These are phyloP conservation scores for Sclerotinia borealis DNA, from an alignment of 2,329 filamentous ascomycete species.

Conservation along the genomic window DNA sequence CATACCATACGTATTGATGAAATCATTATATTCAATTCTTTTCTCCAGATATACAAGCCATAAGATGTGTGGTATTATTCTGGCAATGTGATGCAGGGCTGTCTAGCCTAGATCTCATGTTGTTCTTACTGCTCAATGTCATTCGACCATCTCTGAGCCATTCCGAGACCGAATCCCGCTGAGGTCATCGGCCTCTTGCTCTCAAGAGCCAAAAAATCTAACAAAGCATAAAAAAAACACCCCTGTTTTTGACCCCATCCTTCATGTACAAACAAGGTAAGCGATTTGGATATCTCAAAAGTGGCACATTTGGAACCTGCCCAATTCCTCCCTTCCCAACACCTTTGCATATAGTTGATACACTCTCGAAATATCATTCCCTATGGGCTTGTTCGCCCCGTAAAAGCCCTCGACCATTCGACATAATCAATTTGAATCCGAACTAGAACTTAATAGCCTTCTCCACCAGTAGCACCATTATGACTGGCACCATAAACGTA, in stretches of 20 bases:
- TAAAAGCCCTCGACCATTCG: background rate
- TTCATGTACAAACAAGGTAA: slow-evolving; percentile 30
- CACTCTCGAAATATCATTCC: slow-evolving; percentile 24
- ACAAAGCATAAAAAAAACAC: slow-evolving; percentile 23
- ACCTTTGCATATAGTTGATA: slow-evolving; percentile 29
- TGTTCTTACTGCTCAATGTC: slow-evolving; percentile 18
- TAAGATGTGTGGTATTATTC: slow-evolving; percentile 15
- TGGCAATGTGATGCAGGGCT: slow-evolving; percentile 18
- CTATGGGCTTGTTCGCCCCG: slow-evolving; percentile 1
- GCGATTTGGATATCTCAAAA: slow-evolving; percentile 14
- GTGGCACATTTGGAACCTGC: slow-evolving; percentile 14
- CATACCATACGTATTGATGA: background rate
- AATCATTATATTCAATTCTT: background rate
- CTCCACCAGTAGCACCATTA: slow-evolving; percentile 43
- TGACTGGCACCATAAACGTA: slow-evolving; percentile 45
- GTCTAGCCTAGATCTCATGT: slow-evolving; percentile 29
- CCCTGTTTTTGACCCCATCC: slow-evolving; percentile 27
- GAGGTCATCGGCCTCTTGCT: slow-evolving; percentile 23
- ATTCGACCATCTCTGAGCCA: slow-evolving; percentile 6
- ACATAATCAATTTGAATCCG: slow-evolving; percentile 7
- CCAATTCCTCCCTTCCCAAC: slow-evolving; percentile 19
- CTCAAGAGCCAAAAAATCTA: slow-evolving; percentile 30
- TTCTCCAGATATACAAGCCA: slow-evolving; percentile 3
- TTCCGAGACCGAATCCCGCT: slow-evolving; percentile 13
- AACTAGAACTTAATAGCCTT: slow-evolving; percentile 24